Percentiles rank a stretch among this genome's conserved stretches.
Evolutionary conservation across 352 stramenopile species (phyloP).

Genomic region (Phytophthora agathidicida): DNA sequence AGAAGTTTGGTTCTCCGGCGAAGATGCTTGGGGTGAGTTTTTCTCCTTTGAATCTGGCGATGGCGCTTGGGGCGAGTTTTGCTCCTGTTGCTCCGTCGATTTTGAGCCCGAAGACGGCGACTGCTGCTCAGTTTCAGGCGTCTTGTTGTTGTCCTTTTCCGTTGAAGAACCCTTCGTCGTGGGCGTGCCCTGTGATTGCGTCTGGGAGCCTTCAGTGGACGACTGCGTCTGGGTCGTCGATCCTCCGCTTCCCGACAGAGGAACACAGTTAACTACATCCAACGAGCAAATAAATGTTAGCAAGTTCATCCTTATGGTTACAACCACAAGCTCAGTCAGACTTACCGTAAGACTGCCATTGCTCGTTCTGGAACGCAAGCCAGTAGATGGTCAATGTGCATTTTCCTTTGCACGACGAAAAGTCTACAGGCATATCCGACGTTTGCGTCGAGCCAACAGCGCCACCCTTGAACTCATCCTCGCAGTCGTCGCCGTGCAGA

Average conservation of each 20-base stretch:
- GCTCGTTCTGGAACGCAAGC: conserved; percentile 42
- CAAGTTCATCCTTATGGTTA: neutral
- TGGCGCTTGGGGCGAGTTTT: neutral
- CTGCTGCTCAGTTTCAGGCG: neutral
- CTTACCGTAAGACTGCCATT: conserved; percentile 45
- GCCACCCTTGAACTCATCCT: conserved; percentile 31
- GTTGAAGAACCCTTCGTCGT: neutral
- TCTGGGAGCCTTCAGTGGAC: too few species aligned
- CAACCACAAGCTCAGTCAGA: too few species aligned
- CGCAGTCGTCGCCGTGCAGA: conserved; percentile 40
- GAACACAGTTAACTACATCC: conserved; percentile 18
- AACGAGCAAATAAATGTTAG: neutral
- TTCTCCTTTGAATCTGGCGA: neutral
- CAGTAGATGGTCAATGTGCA: conserved; percentile 54
- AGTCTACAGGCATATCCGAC: conserved; percentile 41
- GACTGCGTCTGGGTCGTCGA: neutral
- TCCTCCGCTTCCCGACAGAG: conserved; percentile 15
- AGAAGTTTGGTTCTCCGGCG: neutral
- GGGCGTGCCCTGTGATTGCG: neutral
- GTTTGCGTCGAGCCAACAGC: conserved; percentile 8
- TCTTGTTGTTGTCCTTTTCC: neutral
- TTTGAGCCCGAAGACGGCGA: too few species aligned
- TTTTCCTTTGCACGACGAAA: conserved; percentile 35
- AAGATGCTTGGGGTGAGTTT: neutral
- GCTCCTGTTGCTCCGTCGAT: neutral